Base-by-base conservation (phyloP, 2,329 filamentous ascomycete genomes). In the Spiromastix sp. region DNA sequence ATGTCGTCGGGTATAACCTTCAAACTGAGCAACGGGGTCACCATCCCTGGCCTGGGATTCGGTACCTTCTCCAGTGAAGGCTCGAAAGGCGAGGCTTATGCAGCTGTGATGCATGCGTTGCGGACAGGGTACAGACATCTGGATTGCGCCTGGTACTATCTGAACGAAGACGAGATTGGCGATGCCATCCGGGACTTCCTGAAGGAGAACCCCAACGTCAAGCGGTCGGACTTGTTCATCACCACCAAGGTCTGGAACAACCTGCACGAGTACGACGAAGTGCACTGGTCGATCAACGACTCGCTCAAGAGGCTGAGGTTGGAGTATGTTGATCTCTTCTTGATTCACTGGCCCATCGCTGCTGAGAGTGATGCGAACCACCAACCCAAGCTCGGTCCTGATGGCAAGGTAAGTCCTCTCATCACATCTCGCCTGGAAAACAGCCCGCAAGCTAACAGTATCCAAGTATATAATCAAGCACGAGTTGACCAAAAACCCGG, bases 291-390 rank as follows among this genome's bases (percentile, higher is more conserved):
- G 10, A 68, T 85, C 43, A 52, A 71, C 10, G 55, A 66, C 42
- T 79, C 77, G 1, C 70, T 86, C 21, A 57, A 70, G 54, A 78
- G 74, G 45, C 71, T 85, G n/a, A 67, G 70, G 11, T 60, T 82
- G 17, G 74, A 80, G 44, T 83, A 85, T 50, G 70, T 86, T 7
- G 80, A 86, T 54, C 67, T 83, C 30, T 85, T 82, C 57, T 57
- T 74, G 26, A 52, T 72, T 10, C 68, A 72, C 56, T 71, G 64
- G 55, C 68, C 67, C 17, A 61, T 66, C 47, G 60, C 61, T 8
- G 57, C 67, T 9, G 69, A 73, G 61, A 68, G 64, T 52, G 60
- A 72, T 16, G 46, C 61, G 59, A 45, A 55, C 55, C 53, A 60
- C 12, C 21, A 39, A 50, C 66, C 66, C 36, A 66, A 66, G 55